Evolutionary conservation across 257 asterid genomes (phyloP).

Genomic region (Ballota nigra): DNA sequence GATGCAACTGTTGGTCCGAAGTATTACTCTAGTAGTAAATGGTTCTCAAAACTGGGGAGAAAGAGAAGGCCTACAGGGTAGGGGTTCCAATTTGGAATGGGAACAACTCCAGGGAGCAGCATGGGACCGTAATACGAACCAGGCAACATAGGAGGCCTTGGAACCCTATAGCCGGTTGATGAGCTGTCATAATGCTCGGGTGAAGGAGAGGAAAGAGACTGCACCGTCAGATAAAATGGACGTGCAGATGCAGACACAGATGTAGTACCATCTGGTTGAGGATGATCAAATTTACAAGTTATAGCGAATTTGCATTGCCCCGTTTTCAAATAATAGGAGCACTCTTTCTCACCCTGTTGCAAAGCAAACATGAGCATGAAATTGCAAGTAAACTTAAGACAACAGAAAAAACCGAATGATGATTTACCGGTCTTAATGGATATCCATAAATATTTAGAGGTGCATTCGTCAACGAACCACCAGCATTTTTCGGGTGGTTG

Average conservation of each 20-base stretch:
- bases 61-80: slow-evolving; percentile 49
- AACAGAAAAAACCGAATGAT: background rate
- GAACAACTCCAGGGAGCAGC: slow-evolving; percentile 75
- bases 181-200: slow-evolving; percentile 50
- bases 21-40: background rate
- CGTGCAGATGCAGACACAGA: slow-evolving; percentile 73
- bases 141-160: slow-evolving; percentile 69
- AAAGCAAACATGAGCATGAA: slow-evolving; percentile 10
- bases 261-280: slow-evolving; percentile 57
- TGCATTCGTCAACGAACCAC: slow-evolving; percentile 60
- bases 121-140: slow-evolving; percentile 76
- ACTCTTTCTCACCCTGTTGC: slow-evolving; percentile 75
- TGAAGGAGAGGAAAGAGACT: slow-evolving; percentile 63
- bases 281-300: slow-evolving; percentile 91
- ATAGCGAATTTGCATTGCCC: slow-evolving; percentile 94
- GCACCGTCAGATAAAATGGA: slow-evolving; percentile 84
- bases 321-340: slow-evolving; percentile 96
- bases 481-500: slow-evolving; percentile 82
- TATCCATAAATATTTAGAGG: slow-evolving; percentile 73
- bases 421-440: slow-evolving; percentile 83
- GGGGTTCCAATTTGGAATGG: slow-evolving; percentile 73
- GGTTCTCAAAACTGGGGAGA: background rate
- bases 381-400: background rate
- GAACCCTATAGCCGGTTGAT: slow-evolving; percentile 45
- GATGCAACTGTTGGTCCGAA: background rate